These are phyloP conservation scores for Cutaneotrichosporon sp. DNA, from an alignment of 1,284 basidiomycete genomes.

Conservation along the genomic window DNA sequence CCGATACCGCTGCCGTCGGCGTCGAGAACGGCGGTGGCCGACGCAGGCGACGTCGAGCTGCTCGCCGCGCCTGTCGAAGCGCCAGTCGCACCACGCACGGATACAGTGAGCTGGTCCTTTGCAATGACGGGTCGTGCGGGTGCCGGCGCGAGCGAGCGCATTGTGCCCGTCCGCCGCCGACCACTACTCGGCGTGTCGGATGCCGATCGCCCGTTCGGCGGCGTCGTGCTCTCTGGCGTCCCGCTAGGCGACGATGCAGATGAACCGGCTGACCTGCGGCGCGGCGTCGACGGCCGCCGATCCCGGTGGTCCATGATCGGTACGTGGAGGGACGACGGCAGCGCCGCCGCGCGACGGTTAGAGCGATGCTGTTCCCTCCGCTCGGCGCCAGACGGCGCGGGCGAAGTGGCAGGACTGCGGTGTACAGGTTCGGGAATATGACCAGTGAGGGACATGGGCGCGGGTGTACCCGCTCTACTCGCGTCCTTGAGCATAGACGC, in stretches of 20 bases:
- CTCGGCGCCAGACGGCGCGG: background rate
- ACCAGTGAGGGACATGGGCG: conserved; percentile 40
- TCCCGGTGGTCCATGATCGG: conserved; percentile 1
- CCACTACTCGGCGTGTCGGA: background rate
- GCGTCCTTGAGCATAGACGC: conserved; percentile 67
- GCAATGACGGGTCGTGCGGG: conserved; percentile 44
- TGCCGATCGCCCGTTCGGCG: background rate
- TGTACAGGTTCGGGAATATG: conserved; percentile 8
- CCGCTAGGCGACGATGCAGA: conserved; percentile 3
- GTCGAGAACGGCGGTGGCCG: conserved; percentile 19
- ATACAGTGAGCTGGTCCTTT: conserved; percentile 42
- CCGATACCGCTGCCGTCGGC: conserved; percentile 4
- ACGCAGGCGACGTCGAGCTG: conserved; percentile 3
- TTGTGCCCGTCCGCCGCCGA: conserved; percentile 6
- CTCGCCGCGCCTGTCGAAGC: conserved; percentile 18
- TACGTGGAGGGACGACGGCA: conserved; percentile 1
- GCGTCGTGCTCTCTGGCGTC: background rate
- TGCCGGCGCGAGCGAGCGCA: conserved; percentile 39
- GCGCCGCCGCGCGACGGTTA: background rate
- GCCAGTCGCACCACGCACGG: conserved; percentile 32
- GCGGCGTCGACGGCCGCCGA: background rate
- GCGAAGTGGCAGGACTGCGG: background rate
- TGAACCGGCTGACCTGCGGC: background rate
- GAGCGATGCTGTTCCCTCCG: background rate
- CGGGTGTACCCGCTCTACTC: conserved; percentile 47